Percentiles rank a stretch among this genome's conserved stretches.
Evolutionary conservation across 768 basidiomycete species (phyloP).

Genomic region (Termitomyces sp.): DNA sequence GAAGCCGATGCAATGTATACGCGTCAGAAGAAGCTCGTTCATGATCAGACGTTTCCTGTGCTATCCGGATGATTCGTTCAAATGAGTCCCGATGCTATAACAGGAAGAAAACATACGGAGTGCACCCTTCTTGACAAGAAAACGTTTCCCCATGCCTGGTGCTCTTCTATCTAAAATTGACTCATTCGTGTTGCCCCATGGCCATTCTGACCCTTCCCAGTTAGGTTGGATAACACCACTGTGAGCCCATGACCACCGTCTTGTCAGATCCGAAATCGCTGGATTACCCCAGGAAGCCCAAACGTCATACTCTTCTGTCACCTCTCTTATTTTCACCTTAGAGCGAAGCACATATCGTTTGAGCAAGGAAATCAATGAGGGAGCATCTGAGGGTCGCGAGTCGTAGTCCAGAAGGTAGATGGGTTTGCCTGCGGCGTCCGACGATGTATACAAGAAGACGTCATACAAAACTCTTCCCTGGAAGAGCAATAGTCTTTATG

Average conservation of each 20-base stretch:
- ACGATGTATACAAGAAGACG: slow-evolving; percentile 71
- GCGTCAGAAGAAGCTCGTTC: slow-evolving; percentile 45
- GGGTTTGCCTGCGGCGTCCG: slow-evolving; percentile 32
- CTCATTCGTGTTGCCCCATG: slow-evolving; percentile 55
- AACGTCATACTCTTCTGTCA: slow-evolving; percentile 70
- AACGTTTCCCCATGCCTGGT: slow-evolving; percentile 71
- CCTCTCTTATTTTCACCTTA: slow-evolving; percentile 79
- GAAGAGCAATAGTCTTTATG: slow-evolving; percentile 8
- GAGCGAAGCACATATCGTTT: slow-evolving; percentile 85
- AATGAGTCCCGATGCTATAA: not conserved
- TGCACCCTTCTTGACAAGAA: slow-evolving; percentile 65
- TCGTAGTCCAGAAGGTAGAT: slow-evolving; percentile 75
- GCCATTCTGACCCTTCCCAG: slow-evolving; percentile 51
- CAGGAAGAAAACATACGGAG: slow-evolving; percentile 50
- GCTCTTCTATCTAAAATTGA: slow-evolving; percentile 61
- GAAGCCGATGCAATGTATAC: slow-evolving; percentile 74
- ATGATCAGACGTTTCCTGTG: slow-evolving; percentile 50
- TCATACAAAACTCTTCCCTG: slow-evolving; percentile 91
- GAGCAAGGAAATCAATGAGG: slow-evolving; percentile 60
- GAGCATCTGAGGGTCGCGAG: slow-evolving; percentile 49
- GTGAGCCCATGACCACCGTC: slow-evolving; percentile 46
- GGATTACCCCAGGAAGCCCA: slow-evolving; percentile 73
- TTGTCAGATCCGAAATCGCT: slow-evolving; percentile 21
- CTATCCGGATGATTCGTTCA: slow-evolving; percentile 22
- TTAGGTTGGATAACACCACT: slow-evolving; percentile 77